Base-by-base conservation (phyloP, 1,139 yeast genomes). In the Saccharomycopsis crataegensis region DNA sequence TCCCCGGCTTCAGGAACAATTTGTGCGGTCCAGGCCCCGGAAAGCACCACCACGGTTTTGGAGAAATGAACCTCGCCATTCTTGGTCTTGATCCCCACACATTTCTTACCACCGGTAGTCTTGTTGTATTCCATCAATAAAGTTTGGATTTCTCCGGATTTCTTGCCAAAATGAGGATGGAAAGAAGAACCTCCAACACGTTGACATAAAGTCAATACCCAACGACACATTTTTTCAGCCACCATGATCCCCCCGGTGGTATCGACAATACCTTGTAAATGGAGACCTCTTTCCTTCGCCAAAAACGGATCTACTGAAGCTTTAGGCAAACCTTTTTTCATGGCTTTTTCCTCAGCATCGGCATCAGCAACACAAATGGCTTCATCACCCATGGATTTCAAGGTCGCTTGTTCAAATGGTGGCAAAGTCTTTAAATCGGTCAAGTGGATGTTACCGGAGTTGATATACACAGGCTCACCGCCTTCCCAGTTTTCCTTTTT, bases 1-100 rank as follows among this genome's bases (percentile, higher is more conserved):
- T 43, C 70, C 38, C 63, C 65, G 5, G 70, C 58, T 54, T 67
- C 70, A 9, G 68, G 69, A 17, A 73, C 65, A 2, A 72, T 54
- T 6, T 64, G 57, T 6, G 70, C 66, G 17, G 75, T 62, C 77
- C 77, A 73, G 7, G 76, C 72, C 33, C 77, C 77, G 43, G 71
- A 63, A 40, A 68, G 65, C 9, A 70, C 61, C 34, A 73, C 66
- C 3, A 66, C 69, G 12, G 68, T 58, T 46, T 68, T 72, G 1
- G 71, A 68, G 4, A 28, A 31, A 52, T 70, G 69, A 1, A 6
- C 31, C 32, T 49, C 49, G 0, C 70, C 73, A 57, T 68, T 72
- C 9, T 57, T 58, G 4, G 73, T 65, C 38, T 54, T 50, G 28
- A 71, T 62, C 8, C 75, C 75, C n/a, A 55, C 51, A 37, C 57